These are phyloP conservation scores for Tulasnella sp. DNA, from an alignment of 768 basidiomycete genomes.

Conservation along the genomic window DNA sequence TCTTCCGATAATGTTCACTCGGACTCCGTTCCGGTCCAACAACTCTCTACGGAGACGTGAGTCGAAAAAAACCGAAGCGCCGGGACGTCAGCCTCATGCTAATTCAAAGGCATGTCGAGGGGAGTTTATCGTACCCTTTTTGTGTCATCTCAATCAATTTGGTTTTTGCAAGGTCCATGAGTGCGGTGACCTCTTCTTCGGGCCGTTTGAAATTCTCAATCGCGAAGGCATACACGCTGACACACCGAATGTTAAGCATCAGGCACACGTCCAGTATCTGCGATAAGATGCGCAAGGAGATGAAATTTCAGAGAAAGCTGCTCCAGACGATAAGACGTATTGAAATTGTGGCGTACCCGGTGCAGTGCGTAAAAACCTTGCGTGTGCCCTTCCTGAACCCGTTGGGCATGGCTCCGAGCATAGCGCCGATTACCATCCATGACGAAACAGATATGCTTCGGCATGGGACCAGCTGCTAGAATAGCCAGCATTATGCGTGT, in stretches of 20 bases:
- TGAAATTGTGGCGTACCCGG: conserved; percentile 51
- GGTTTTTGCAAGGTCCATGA: conserved; percentile 80
- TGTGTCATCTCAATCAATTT: conserved; percentile 72
- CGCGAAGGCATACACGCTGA: conserved; percentile 95
- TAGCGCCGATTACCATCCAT: conserved; percentile 98
- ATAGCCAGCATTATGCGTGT: conserved; percentile 55
- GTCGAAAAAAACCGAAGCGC: conserved; percentile 10
- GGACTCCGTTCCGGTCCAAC: conserved; percentile 75
- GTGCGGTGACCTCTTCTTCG: conserved; percentile 74
- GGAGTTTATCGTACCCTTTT: conserved; percentile 60
- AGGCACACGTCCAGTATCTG: conserved; percentile 86
- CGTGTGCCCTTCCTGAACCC: conserved; percentile 73
- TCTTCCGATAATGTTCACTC: conserved; percentile 77
- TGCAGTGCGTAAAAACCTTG: conserved; percentile 79
- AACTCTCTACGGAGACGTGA: conserved; percentile 49
- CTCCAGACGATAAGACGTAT: neutral
- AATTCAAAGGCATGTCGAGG: neutral
- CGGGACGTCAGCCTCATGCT: conserved; percentile 7
- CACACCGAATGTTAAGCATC: conserved; percentile 70
- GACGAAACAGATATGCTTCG: conserved; percentile 86
- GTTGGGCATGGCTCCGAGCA: conserved; percentile 57
- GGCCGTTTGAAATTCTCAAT: conserved; percentile 95
- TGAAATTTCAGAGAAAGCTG: neutral
- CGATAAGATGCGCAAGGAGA: neutral
- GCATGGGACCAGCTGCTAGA: conserved; percentile 79